Percentiles rank a stretch among this genome's conserved stretches.
phyloP scores from a whole-genome alignment of 2,329 filamentous ascomycete species.

The Colletotrichum sp. region DNA sequence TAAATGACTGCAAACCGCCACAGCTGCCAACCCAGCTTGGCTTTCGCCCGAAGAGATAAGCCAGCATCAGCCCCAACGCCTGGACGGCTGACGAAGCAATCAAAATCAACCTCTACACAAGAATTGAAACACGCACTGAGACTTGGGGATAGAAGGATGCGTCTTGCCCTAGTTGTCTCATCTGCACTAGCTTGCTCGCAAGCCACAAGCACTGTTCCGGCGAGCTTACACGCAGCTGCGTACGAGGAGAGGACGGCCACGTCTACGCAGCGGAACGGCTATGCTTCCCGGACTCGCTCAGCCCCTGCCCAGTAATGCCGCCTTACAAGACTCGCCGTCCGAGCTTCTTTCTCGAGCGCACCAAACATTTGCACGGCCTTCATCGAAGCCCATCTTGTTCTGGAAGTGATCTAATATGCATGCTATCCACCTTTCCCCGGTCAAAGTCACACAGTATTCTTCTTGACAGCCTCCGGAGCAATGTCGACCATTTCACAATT shows the following conservation, averaged over 20 bases:
- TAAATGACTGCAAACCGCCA: background rate
- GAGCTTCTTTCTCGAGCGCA: background rate
- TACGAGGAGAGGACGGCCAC: background rate
- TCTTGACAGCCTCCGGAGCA: background rate
- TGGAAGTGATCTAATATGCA: background rate
- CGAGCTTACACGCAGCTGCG: background rate
- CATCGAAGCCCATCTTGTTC: background rate
- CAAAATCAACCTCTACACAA: background rate
- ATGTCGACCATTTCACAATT: background rate
- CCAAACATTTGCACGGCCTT: background rate
- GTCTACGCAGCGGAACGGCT: background rate
- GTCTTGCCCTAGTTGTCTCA: background rate
- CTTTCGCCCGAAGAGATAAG: background rate
- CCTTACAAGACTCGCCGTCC: background rate
- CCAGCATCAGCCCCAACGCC: background rate
- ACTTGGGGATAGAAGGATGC: background rate
- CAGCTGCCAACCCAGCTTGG: background rate
- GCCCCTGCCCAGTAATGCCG: background rate
- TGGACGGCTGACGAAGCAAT: background rate
- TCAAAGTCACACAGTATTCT: background rate
- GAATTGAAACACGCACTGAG: slow-evolving; percentile 3
- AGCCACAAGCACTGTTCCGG: background rate
- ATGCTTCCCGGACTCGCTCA: background rate
- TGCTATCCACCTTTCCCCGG: background rate
- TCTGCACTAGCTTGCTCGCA: background rate